These are phyloP conservation scores for Sesbania bispinosa DNA, from an alignment of 306 rosid species.

Conservation along the genomic window DNA sequence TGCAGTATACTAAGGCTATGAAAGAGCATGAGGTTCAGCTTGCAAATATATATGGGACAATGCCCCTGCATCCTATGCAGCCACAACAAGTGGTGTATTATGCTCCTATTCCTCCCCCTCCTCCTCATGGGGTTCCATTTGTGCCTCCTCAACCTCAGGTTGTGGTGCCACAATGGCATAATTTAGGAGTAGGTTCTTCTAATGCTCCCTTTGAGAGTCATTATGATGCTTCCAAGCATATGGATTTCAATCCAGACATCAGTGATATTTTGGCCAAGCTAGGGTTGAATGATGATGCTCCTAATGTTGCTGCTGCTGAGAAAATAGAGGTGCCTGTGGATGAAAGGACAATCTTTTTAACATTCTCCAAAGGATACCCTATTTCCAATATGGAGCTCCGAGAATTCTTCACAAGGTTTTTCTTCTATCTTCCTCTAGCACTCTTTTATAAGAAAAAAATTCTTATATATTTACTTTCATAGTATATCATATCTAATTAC, in stretches of 20 bases:
- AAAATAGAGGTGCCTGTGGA: constrained; percentile 7
- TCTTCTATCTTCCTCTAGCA: not conserved
- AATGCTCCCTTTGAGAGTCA: too few relatives aligned
- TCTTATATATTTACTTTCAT: not conserved
- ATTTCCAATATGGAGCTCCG: constrained; percentile 44
- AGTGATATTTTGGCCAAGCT: constrained; percentile 16
- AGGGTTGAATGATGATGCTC: not conserved
- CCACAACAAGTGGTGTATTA: not conserved
- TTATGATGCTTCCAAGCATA: not conserved
- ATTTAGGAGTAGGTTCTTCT: too few relatives aligned
- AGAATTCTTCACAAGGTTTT: constrained; percentile 45
- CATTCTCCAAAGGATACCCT: constrained; percentile 69
- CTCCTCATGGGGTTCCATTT: not conserved
- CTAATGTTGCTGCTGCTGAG: not conserved
- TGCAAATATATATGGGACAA: not conserved
- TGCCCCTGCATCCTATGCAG: not conserved
- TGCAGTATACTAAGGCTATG: not conserved
- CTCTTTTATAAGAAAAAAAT: not conserved
- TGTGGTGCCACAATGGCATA: not conserved
- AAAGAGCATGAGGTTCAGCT: not conserved
- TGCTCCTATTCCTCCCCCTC: too few relatives aligned
- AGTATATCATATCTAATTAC: not conserved
- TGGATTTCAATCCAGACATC: constrained; percentile 11
- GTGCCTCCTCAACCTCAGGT: not conserved
- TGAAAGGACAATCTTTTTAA: constrained; percentile 60